Evolutionary conservation across 2,329 filamentous ascomycete species (phyloP), one percentile per base, ranked within the genome.

Genomic region (Orbilia brochopaga): DNA sequence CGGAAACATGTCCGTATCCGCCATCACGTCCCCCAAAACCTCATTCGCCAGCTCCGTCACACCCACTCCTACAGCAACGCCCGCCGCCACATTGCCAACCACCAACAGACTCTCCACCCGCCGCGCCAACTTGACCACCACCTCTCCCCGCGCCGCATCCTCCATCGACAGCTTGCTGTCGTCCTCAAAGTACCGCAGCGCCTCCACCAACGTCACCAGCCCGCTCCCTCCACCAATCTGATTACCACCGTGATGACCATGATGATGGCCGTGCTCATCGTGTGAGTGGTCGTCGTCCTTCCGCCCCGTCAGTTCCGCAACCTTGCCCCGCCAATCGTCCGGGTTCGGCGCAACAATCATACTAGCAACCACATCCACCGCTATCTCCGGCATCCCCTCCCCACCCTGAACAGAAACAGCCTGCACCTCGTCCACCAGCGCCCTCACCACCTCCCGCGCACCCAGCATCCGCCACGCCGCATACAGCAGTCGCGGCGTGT

Each of bases 401-500:
- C 46, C 61, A 52, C 32, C 56, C 4, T 40, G 42, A 2, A 24
- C 32, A 2, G 27, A 32, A 15, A 42, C 55, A 19, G 48, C 58
- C 19, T 50, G 48, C 24, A 67, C 56, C 53, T 73, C 69, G 37
- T 69, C 69, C 46, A 62, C 74, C 60, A 52, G 73, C 51, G 65
- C 72, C 83, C 82, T 79, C 0, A 93, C 79, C 0, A 90, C 80
- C 2, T 83, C 81, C 66, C 82, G 84, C 0, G 88, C 84, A 0
- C 89, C 89, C 0, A 89, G 79, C 32, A 90, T 81, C 62, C 85
- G 84, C 37, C 86, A 79, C 0, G 84, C 86, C 0, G 84, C 83
- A 7, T 90, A 83, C 1, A 91, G 80, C 74, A 90, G 87, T 2
- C 88, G 86, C 77, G 92, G 89, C 0, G 88, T 90, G 78, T 92